These are phyloP conservation scores for Lophiostoma macrostomum DNA, from an alignment of 495 filamentous ascomycete species.

Conservation along the genomic window DNA sequence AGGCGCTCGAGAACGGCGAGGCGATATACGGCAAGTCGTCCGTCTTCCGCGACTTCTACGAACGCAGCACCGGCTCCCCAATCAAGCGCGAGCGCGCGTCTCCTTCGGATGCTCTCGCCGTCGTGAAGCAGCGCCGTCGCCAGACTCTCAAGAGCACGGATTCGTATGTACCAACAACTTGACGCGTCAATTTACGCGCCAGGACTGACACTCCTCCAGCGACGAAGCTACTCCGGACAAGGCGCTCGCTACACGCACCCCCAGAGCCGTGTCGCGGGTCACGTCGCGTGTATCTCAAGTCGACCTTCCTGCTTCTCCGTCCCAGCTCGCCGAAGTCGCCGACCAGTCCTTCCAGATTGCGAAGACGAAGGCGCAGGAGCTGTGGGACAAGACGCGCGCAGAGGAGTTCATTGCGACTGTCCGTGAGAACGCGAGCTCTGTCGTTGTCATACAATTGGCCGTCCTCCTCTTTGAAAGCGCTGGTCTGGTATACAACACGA, in stretches of 20 bases:
- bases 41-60: conserved; percentile 72
- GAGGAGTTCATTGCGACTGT: conserved; percentile 54
- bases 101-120: conserved; percentile 39
- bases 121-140: conserved; percentile 39
- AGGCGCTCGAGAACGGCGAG: conserved; percentile 66
- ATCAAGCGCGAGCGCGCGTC: conserved; percentile 65
- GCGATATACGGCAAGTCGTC: conserved; percentile 59
- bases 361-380: conserved; percentile 49
- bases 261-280: conserved; percentile 52
- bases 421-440: conserved; percentile 41
- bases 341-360: conserved; percentile 68
- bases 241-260: conserved; percentile 52
- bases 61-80: conserved; percentile 62
- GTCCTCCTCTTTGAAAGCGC: conserved; percentile 56
- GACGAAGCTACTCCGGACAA: conserved; percentile 26
- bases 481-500: conserved; percentile 57
- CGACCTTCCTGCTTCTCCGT: conserved; percentile 74
- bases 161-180: conserved; percentile 25
- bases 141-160: conserved; percentile 19
- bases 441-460: conserved; percentile 57
- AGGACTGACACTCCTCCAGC: conserved; percentile 16
- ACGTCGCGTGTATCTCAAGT: conserved; percentile 40
- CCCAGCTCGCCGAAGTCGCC: conserved; percentile 76
- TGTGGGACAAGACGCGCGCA: conserved; percentile 48
- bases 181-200: conserved; percentile 35